Evolutionary conservation across 1,139 yeast genomes (phyloP).

Genomic region (Geotrichum australiense): DNA sequence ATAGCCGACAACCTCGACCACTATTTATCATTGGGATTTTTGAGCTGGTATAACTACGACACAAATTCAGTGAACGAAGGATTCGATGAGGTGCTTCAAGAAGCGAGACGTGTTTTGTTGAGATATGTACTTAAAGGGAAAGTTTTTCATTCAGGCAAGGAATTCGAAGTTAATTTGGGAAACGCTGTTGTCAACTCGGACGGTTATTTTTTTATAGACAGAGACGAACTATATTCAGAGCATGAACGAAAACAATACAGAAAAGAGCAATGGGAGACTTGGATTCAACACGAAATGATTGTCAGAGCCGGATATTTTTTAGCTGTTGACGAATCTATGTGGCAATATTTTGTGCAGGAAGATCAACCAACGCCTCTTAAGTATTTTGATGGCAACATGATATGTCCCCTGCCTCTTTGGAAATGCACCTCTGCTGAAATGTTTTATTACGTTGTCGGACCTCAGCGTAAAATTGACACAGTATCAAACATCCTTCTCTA

Average conservation of each 20-base stretch:
- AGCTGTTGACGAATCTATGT: constrained; percentile 26
- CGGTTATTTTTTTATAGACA: too few relatives aligned
- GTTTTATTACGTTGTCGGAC: constrained; percentile 29
- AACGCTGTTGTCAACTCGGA: constrained; percentile 9
- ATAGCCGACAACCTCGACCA: constrained; percentile 7
- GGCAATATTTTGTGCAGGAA: constrained; percentile 21
- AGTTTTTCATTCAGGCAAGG: constrained; percentile 3
- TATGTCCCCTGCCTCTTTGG: constrained; percentile 31
- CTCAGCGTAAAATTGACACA: constrained; percentile 21
- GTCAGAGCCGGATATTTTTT: constrained; percentile 27
- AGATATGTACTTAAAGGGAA: constrained; percentile 6
- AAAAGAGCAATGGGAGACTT: constrained; percentile 8
- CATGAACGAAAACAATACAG: neutral
- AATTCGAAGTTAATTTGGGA: constrained; percentile 5
- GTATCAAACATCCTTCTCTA: constrained; percentile 31
- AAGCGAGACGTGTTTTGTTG: neutral
- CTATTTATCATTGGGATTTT: constrained; percentile 6
- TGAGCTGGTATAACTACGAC: constrained; percentile 10
- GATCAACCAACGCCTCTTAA: constrained; percentile 23
- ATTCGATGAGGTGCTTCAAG: neutral
- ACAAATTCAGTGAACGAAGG: neutral
- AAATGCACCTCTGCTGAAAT: constrained; percentile 25
- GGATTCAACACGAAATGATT: constrained; percentile 3
- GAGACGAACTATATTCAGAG: too few relatives aligned
- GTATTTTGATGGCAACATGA: constrained; percentile 31